phyloP scores from a whole-genome alignment of 768 basidiomycete species.

The Boletus reticuloceps region DNA sequence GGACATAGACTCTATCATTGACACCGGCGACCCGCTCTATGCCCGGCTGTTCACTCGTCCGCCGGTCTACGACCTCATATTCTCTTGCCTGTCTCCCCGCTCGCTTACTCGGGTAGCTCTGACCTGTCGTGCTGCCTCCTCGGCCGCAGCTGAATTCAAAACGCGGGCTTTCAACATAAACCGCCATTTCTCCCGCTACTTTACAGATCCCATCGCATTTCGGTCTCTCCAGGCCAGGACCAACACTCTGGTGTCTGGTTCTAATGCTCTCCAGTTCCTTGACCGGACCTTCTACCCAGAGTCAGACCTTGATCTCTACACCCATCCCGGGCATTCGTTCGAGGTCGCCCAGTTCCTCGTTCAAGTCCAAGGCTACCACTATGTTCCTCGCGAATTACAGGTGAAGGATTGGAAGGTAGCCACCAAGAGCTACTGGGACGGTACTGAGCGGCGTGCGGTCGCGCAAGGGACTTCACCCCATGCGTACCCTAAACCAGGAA shows the following conservation, averaged over 20 bases:
- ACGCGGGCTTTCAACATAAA: slow-evolving; percentile 35
- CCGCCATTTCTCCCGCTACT: slow-evolving; percentile 35
- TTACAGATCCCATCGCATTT: slow-evolving; percentile 38
- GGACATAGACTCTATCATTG: neutral
- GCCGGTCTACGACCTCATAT: slow-evolving; percentile 22
- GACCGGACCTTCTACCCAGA: slow-evolving; percentile 41
- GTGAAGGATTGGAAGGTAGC: slow-evolving; percentile 10
- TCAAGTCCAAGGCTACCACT: slow-evolving; percentile 30
- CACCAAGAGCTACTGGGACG: slow-evolving; percentile 16
- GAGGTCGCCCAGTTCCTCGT: slow-evolving; percentile 38
- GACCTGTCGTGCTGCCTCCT: slow-evolving; percentile 18
- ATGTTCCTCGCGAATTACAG: slow-evolving; percentile 21
- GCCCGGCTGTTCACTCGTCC: slow-evolving; percentile 9
- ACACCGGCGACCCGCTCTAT: neutral
- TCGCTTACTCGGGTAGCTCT: slow-evolving; percentile 22
- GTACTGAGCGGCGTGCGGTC: slow-evolving; percentile 9
- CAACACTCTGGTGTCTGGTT: slow-evolving; percentile 51
- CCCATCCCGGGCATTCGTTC: slow-evolving; percentile 28
- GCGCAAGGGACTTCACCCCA: accelerated
- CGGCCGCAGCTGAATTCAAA: slow-evolving; percentile 20
- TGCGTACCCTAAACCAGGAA: neutral
- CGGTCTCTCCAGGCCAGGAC: slow-evolving; percentile 42
- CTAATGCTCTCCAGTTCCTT: slow-evolving; percentile 52
- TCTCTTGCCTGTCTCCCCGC: slow-evolving; percentile 21
- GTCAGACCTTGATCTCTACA: slow-evolving; percentile 54